These are phyloP conservation scores for Hippophae gyantsensis DNA, from an alignment of 306 rosid genomes.

Conservation along the genomic window DNA sequence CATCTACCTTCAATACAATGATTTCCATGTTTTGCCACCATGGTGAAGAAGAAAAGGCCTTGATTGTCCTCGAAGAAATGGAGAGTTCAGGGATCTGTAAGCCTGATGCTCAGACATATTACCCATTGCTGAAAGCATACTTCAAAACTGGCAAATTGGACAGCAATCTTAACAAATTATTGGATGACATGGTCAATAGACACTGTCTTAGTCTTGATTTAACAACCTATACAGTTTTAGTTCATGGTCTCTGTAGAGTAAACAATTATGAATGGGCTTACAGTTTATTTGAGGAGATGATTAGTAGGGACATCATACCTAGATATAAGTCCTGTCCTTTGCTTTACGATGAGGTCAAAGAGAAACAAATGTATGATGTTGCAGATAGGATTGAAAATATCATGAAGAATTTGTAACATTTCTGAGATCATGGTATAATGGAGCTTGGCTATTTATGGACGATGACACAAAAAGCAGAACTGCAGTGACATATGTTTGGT, in stretches of 20 bases:
- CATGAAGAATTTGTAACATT: constrained; percentile 46
- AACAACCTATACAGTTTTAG: constrained; percentile 57
- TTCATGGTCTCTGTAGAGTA: constrained; percentile 76
- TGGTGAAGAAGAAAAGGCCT: constrained; percentile 47
- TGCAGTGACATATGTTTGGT: too few species aligned
- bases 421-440: background rate
- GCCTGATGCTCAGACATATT: constrained; percentile 77
- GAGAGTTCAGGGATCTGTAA: constrained; percentile 50
- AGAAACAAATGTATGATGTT: constrained; percentile 50
- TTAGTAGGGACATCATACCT: constrained; percentile 54
- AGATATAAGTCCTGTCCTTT: constrained; percentile 60
- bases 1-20: constrained; percentile 72
- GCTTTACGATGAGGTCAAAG: constrained; percentile 54
- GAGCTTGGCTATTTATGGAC: background rate
- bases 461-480: background rate
- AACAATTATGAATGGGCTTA: constrained; percentile 59
- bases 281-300: constrained; percentile 63
- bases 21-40: constrained; percentile 63
- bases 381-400: constrained; percentile 56
- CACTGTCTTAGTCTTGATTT: constrained; percentile 70
- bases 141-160: constrained; percentile 45
- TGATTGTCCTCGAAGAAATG: constrained; percentile 41
- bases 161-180: constrained; percentile 31
- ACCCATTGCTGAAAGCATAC: constrained; percentile 72
- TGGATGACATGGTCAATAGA: constrained; percentile 56